These are phyloP conservation scores for Lolium perenne DNA, from an alignment of 176 grass and related monocot genomes.

Conservation along the genomic window DNA sequence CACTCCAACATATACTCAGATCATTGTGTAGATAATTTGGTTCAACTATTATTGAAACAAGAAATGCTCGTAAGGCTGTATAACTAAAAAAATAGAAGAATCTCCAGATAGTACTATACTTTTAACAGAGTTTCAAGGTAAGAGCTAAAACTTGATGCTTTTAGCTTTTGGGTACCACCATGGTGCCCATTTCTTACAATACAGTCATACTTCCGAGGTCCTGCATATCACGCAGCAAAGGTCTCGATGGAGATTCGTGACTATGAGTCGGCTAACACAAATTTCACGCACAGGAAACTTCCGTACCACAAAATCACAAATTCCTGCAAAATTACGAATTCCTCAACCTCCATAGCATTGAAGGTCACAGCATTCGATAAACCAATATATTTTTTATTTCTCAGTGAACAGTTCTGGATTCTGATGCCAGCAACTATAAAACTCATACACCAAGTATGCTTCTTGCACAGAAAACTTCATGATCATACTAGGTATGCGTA, in stretches of 20 bases:
- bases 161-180: neutral
- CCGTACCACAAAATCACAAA: neutral
- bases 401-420: neutral
- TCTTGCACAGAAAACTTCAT: neutral
- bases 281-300: neutral
- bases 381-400: neutral
- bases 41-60: neutral
- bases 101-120: neutral
- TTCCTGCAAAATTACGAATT: neutral
- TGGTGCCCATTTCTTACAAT: neutral
- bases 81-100: slow-evolving; percentile 12
- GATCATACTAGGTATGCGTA: neutral
- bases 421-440: neutral
- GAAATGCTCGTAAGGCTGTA: neutral
- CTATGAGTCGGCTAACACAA: neutral
- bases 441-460: slow-evolving; percentile 19
- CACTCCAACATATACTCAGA: neutral
- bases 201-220: neutral
- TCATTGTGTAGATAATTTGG: slow-evolving; percentile 3
- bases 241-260: neutral
- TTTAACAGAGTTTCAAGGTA: slow-evolving; percentile 3
- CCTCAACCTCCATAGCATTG: neutral
- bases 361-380: neutral
- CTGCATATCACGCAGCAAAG: neutral
- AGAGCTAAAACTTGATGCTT: neutral